Percentiles rank a stretch among this genome's conserved stretches.
These are phyloP conservation scores for Populus simonii DNA, from an alignment of 345 rosid genomes.

Conservation along the genomic window DNA sequence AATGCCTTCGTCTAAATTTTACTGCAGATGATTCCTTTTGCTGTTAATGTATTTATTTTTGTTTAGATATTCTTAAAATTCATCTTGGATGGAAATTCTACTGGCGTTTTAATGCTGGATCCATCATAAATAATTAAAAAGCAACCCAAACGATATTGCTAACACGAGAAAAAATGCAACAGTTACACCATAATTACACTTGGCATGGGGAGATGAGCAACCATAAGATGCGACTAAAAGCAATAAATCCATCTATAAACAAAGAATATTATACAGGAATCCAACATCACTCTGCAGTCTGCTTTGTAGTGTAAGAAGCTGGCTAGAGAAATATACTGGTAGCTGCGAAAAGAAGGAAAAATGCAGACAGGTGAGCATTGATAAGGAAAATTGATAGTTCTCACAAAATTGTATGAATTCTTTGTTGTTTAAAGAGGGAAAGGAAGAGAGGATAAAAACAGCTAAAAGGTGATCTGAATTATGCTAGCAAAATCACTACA, in stretches of 20 bases:
- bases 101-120: not conserved
- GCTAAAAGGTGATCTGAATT: not conserved
- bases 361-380: not conserved
- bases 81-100: not conserved
- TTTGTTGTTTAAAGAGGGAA: not conserved
- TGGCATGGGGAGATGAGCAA: not conserved
- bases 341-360: not conserved
- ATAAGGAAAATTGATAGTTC: not conserved
- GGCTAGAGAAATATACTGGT: not conserved
- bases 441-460: not conserved
- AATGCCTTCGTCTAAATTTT: not conserved
- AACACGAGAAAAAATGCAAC: not conserved
- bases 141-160: not conserved
- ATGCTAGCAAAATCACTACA: not conserved
- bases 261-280: not conserved
- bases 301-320: not conserved
- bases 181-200: not conserved
- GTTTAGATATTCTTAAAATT: not conserved
- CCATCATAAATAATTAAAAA: not conserved
- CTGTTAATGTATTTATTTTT: not conserved
- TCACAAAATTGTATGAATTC: not conserved
- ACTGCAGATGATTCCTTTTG: not conserved
- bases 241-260: not conserved
- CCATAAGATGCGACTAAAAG: not conserved
- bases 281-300: not conserved